Evolutionary conservation across 2,329 filamentous ascomycete genomes (phyloP).

Genomic region (Clonostachys byssicola): DNA sequence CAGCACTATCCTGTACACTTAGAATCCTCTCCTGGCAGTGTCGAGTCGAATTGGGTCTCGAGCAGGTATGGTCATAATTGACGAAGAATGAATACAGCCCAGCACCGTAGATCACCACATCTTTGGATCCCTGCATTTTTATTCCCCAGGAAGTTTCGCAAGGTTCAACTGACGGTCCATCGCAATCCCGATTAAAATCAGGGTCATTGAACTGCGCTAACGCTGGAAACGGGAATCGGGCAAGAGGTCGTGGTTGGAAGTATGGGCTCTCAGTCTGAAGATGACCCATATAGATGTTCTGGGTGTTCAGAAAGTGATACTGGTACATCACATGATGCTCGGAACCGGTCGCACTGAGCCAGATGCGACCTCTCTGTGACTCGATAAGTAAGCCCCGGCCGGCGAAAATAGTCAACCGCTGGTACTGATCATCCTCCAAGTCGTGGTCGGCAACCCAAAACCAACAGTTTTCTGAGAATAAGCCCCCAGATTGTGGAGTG

Average conservation of each 20-base stretch:
- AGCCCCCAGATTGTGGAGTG: constrained; percentile 25
- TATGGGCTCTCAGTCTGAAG: constrained; percentile 70
- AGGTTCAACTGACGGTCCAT: constrained; percentile 8
- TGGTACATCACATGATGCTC: constrained; percentile 68
- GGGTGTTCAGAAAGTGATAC: constrained; percentile 59
- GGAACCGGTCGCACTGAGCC: constrained; percentile 60
- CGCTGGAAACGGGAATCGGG: constrained; percentile 50
- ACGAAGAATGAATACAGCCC: constrained; percentile 68
- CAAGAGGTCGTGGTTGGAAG: constrained; percentile 62
- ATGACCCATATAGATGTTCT: constrained; percentile 58
- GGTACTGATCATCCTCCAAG: constrained; percentile 41
- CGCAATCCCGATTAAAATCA: constrained; percentile 43
- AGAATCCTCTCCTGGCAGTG: constrained; percentile 42
- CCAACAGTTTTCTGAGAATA: constrained; percentile 40
- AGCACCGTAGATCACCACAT: constrained; percentile 56
- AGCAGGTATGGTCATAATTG: constrained; percentile 52
- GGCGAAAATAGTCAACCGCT: constrained; percentile 45
- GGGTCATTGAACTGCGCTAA: constrained; percentile 41
- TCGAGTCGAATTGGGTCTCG: constrained; percentile 28
- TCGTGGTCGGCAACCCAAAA: constrained; percentile 50
- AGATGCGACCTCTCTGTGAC: constrained; percentile 30
- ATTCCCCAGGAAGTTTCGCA: constrained; percentile 63
- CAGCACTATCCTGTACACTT: constrained; percentile 12
- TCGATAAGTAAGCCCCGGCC: constrained; percentile 47
- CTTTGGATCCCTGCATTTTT: constrained; percentile 50